Percentiles rank a stretch among this genome's conserved stretches.
phyloP scores from a whole-genome alignment of 192 early-diverging fungal species.

The Coemansia sp. region DNA sequence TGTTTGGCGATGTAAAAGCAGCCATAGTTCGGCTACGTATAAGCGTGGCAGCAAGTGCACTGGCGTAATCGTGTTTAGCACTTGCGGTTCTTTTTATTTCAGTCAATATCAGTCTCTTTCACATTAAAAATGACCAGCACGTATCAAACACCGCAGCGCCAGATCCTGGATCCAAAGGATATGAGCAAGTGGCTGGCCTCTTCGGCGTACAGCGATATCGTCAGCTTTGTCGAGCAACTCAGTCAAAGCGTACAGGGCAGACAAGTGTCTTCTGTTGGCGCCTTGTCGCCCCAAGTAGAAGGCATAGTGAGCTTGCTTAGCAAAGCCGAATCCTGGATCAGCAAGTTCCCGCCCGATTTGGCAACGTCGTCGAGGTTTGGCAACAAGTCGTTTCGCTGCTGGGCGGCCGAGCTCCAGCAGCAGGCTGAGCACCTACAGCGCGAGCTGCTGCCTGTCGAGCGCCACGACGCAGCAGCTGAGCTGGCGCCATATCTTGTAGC shows the following conservation, averaged over 20 bases:
- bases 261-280: slow-evolving; percentile 57
- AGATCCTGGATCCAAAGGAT: slow-evolving; percentile 59
- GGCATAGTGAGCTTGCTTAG: slow-evolving; percentile 65
- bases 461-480: slow-evolving; percentile 64
- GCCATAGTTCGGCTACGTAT: not conserved
- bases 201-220: slow-evolving; percentile 66
- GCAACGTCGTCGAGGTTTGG: slow-evolving; percentile 80
- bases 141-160: slow-evolving; percentile 55
- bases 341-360: slow-evolving; percentile 72
- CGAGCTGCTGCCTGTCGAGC: slow-evolving; percentile 19
- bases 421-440: slow-evolving; percentile 22
- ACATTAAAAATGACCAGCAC: not conserved
- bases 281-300: slow-evolving; percentile 56
- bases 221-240: slow-evolving; percentile 71
- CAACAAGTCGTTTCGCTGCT: slow-evolving; percentile 86
- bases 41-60: not conserved
- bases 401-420: slow-evolving; percentile 59
- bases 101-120: too few species aligned
- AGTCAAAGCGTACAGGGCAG: slow-evolving; percentile 71
- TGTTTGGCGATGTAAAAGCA: not conserved
- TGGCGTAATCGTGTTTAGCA: not conserved
- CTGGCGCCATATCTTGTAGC: slow-evolving; percentile 68
- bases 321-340: slow-evolving; percentile 66
- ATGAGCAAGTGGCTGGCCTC: slow-evolving; percentile 61
- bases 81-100: not conserved